Base-by-base conservation (phyloP, 73 alveolate species). In the Urostyla sp. region DNA sequence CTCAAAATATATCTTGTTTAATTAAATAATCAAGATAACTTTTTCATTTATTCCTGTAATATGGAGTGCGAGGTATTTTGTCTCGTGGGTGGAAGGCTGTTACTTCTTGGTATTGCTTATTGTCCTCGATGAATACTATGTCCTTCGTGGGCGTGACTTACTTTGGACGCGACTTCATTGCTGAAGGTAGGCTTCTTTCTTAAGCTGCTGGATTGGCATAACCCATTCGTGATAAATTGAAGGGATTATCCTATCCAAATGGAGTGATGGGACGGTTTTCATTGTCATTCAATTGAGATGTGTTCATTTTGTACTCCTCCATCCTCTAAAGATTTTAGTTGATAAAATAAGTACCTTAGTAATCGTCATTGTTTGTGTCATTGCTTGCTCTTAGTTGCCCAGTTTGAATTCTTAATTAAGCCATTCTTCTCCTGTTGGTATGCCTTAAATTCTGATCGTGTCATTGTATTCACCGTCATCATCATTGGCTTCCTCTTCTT, bases 401-500 rank as follows among this genome's bases (percentile, higher is more conserved):
- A 66, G 46, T 3, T 40, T 24, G 46, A 66, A 66, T 27, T 66
- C 18, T 4, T 52, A 35, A 15, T 73, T 55, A 16, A 91, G 87
- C 8, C 88, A 69, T 13, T 91, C 97, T 77, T 91, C 97, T 30
- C 97, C 97, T 2, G 54, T 50, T 20, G 79, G 60, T 8, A 77
- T 67, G 32, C 84, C 86, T 32, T 67, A 80, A 2, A 72, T 35
- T 27, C 57, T 48, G 67, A 89, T 88, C 2, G 87, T 82, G 67
- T 91, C 97, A 51, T 89, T 89, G 72, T 73, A 89, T 43, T 88
- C 90, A 35, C 91, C 97, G 52, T 91, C 97, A 40, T 89, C 87
- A 8, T 75, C 87, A 54, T 57, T 46, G 20, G 32, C 86, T 13
- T 10, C 54, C 10, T 23, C 16, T 30, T 59, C 76, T 35, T 59